Base-by-base conservation (phyloP, 1,284 basidiomycete genomes). In the Trichosporon asahii region DNA sequence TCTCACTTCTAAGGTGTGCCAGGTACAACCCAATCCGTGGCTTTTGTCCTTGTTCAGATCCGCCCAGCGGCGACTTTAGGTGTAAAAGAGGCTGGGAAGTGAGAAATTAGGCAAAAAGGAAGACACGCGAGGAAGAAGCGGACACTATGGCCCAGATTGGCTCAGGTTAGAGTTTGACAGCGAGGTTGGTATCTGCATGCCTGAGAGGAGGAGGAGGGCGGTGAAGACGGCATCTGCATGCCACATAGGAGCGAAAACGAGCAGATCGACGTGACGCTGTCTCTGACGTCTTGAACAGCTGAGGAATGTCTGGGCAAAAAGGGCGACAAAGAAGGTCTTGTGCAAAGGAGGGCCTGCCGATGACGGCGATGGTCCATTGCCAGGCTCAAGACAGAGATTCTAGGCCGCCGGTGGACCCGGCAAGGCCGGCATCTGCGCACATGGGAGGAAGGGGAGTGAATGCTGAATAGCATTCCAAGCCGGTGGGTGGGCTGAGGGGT, bases 1-100 rank as follows among this genome's bases (percentile, higher is more conserved):
- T 53, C 49, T 53, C 49, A 53, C 21, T 53, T 53, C 49, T 21
- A 53, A 53, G 31, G 31, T 33, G 49, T 53, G 23, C 49, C 21
- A 53, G 49, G 49, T 53, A 53, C 49, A 53, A 53, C 49, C 49
- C 49, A 53, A 53, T 46, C 44, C 44, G n/a, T n/a, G n/a, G n/a
- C 3, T 23, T 12, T 9, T 53, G 49, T 53, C 49, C 31, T 9
- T 23, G 49, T 23, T 18, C n/a, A n/a, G n/a, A n/a, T 53, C 21
- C 49, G 49, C 21, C 49, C 11, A 18, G 49, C 40, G 40, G 40
- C 15, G 40, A 44, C 40, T 44, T 44, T 44, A 3, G 2, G 35
- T 12, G 35, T 37, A 12, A 3, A n/a, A n/a, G n/a, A n/a, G 9
- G 35, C 35, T 37, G 35, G 35, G 11, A 37, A 14, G 35, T 37